A percentile compares a stretch with the other conserved stretches of the same genome.
Evolutionary conservation across 371 early-diverging fungal species (phyloP).

Genomic region (Syncephalastrum racemosum): DNA sequence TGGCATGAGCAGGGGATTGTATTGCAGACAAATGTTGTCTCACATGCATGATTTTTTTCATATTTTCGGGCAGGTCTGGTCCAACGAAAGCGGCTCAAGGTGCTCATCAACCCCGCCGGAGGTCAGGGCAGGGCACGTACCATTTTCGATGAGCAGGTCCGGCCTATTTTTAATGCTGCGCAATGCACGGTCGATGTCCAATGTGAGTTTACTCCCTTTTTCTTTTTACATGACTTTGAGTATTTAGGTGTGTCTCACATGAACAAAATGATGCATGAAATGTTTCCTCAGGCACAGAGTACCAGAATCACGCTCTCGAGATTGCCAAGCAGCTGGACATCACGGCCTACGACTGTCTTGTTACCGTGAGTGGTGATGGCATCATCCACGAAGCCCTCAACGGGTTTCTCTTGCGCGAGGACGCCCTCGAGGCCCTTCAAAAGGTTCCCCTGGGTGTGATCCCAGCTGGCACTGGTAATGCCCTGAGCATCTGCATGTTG

Average conservation of each 20-base stretch:
- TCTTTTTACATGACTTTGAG: too few relatives aligned
- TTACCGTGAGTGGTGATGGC: constrained; percentile 81
- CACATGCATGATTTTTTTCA: neutral
- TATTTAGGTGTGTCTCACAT: too few relatives aligned
- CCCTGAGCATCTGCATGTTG: constrained; percentile 52
- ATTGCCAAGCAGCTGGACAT: constrained; percentile 61
- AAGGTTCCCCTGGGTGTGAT: constrained; percentile 66
- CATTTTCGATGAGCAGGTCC: constrained; percentile 57
- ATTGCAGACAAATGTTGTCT: neutral
- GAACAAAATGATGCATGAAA: neutral
- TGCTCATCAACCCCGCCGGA: constrained; percentile 76
- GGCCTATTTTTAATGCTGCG: constrained; percentile 68
- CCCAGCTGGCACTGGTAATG: constrained; percentile 65
- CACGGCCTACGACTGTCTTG: constrained; percentile 56
- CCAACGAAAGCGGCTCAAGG: constrained; percentile 44
- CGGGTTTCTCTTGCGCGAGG: constrained; percentile 67
- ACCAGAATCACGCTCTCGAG: constrained; percentile 65
- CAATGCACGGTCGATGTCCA: constrained; percentile 56
- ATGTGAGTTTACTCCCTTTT: constrained; percentile 46
- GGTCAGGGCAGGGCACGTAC: constrained; percentile 67
- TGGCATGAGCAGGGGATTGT: neutral
- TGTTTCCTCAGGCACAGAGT: constrained; percentile 54
- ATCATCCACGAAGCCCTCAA: constrained; percentile 79
- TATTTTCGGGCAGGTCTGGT: constrained; percentile 21
- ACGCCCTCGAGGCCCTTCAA: constrained; percentile 53